Evolutionary conservation across 495 filamentous ascomycete species (phyloP).

Genomic region (Penicillium antarcticum): DNA sequence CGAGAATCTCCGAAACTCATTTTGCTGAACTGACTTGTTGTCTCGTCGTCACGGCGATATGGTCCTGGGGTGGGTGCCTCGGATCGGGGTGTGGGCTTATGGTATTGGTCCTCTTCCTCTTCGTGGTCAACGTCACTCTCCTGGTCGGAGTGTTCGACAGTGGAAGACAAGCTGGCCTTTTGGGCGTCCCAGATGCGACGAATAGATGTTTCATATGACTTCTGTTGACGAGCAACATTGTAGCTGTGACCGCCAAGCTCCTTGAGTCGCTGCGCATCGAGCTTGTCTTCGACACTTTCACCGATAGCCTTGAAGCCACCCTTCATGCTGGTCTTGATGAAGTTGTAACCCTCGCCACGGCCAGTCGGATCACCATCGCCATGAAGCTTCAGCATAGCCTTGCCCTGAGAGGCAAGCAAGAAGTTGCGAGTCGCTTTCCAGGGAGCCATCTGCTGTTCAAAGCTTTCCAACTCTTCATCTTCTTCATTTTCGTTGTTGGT

Average conservation of each 20-base stretch:
- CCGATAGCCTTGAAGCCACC: conserved; percentile 90
- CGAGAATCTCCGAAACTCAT: conserved; percentile 65
- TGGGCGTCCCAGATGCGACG: conserved; percentile 87
- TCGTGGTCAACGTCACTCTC: conserved; percentile 68
- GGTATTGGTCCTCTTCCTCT: conserved; percentile 61
- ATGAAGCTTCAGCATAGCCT: conserved; percentile 94
- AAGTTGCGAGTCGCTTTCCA: conserved; percentile 97
- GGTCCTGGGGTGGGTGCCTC: conserved; percentile 58
- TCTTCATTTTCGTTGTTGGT: conserved; percentile 68
- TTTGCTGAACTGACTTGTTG: conserved; percentile 79
- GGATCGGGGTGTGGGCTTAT: conserved; percentile 58
- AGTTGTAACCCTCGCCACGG: conserved; percentile 88
- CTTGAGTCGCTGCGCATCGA: conserved; percentile 77
- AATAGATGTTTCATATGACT: conserved; percentile 83
- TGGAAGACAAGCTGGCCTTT: conserved; percentile 68
- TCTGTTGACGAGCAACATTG: conserved; percentile 90
- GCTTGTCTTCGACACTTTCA: conserved; percentile 81
- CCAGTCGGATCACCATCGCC: conserved; percentile 95
- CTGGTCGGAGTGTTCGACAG: conserved; percentile 56
- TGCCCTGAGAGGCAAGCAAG: conserved; percentile 85
- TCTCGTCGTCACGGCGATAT: conserved; percentile 67
- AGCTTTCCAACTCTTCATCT: conserved; percentile 61
- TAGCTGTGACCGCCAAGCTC: conserved; percentile 94
- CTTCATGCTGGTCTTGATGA: conserved; percentile 97
- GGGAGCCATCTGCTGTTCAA: conserved; percentile 89